Percentiles rank a stretch among this genome's conserved stretches.
phyloP scores from a whole-genome alignment of 805 yeast species.

The Ogataea pilisensis region DNA sequence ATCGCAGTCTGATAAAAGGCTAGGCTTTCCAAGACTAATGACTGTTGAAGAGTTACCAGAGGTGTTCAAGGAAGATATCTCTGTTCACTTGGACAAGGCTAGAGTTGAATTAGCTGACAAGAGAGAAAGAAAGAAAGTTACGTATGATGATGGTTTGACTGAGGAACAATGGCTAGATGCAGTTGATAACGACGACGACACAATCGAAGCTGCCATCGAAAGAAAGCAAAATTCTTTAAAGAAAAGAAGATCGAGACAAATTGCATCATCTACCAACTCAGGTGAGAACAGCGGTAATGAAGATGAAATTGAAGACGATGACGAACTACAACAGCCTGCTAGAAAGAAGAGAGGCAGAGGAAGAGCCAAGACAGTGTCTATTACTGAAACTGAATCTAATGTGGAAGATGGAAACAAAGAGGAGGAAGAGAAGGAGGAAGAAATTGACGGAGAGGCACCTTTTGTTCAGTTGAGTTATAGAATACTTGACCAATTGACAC shows the following conservation, averaged over 20 bases:
- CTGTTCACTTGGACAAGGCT: slow-evolving; percentile 39
- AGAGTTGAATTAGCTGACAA: slow-evolving; percentile 46
- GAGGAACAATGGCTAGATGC: slow-evolving; percentile 80
- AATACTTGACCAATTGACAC: slow-evolving; percentile 41
- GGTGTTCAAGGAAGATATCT: slow-evolving; percentile 62
- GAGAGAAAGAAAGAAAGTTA: slow-evolving; percentile 59
- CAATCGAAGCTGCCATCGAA: slow-evolving; percentile 54
- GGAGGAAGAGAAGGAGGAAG: too few relatives aligned
- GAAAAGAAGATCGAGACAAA: slow-evolving; percentile 35
- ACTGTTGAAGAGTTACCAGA: slow-evolving; percentile 74
- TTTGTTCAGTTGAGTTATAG: slow-evolving; percentile 20
- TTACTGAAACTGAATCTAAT: neutral
- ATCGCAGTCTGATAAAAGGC: slow-evolving; percentile 30
- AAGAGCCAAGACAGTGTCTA: slow-evolving; percentile 1
- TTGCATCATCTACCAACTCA: slow-evolving; percentile 22
- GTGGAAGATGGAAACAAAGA: slow-evolving; percentile 5
- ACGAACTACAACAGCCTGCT: slow-evolving; percentile 4
- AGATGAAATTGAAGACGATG: slow-evolving; percentile 6
- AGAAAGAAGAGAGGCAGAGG: slow-evolving; percentile 4
- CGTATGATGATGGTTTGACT: slow-evolving; percentile 63
- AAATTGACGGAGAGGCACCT: slow-evolving; percentile 12
- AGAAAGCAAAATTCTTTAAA: slow-evolving; percentile 44
- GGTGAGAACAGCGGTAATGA: slow-evolving; percentile 19
- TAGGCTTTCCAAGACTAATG: slow-evolving; percentile 47
- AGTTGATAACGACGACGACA: slow-evolving; percentile 67